Evolutionary conservation across 1,284 basidiomycete species (phyloP), one percentile per base, ranked within the genome.

Genomic region (Sanghuangporus weigelae): DNA sequence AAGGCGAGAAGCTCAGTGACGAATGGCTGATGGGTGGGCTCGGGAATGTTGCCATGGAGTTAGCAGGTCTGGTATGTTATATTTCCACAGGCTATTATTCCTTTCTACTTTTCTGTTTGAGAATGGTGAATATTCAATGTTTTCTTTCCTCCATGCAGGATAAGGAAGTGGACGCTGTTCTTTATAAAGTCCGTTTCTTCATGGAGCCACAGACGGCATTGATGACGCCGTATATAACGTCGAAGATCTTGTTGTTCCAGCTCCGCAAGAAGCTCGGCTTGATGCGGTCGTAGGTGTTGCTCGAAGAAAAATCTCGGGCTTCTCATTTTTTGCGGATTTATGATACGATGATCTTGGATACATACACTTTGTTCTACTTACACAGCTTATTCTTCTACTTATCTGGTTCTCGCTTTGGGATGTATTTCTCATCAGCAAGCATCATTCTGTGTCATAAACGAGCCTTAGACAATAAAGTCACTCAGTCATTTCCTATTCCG

Each of bases 1-100:
- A 59, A 7, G 66, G 64, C 21, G 66, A 67, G 55, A 62, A 51
- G 51, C 35, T 44, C 14, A 63, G 57, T 38, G 62, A 63, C 44
- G 64, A 65, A 26, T 53, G 48, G 19, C 14, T 65, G 19, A n/a
- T n/a, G 50, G 59, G 51, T 12, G 57, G 50, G 19, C 16, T 61
- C 11, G 55, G 48, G 6, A 39, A 39, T 7, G 42, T 55, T 26
- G 7, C 62, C 12, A 31, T 67, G 57, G 23, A 56, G 19, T n/a
- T 66, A 10, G 39, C 62, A n/a, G 44, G 40, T 12, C 39, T 23
- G 40, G 62, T 66, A 42, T 39, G 57, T 56, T n/a, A 16, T 35
- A 7, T 38, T 8, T 35, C 26, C 31, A 5, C 23, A 12, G n/a
- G 26, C 26, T 31, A 3, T 31, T 2, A 19, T 50, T 21, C 19